Evolutionary conservation across 148 eudicot genomes (phyloP).

Genomic region (Fagopyrum esculentum): DNA sequence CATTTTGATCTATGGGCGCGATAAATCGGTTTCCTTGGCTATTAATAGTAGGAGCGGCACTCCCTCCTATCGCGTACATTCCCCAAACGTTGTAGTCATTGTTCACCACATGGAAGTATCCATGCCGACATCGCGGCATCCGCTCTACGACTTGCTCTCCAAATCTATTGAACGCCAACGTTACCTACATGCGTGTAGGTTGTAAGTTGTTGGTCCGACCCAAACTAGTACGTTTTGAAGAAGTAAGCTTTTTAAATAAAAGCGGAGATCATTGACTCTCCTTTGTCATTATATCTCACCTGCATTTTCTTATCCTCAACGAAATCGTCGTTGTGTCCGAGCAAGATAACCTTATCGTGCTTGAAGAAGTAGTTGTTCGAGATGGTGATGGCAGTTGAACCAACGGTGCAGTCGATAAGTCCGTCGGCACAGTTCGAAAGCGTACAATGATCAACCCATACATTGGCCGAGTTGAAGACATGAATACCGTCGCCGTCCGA

Average conservation of each 20-base stretch:
- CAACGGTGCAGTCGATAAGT: conserved; percentile 51
- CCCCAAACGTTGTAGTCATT: conserved; percentile 65
- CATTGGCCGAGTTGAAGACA: conserved; percentile 39
- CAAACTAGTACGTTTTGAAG: too few relatives aligned
- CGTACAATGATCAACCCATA: conserved; percentile 77
- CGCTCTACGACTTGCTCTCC: conserved; percentile 62
- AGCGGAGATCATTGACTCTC: too few relatives aligned
- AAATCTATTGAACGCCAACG: conserved; percentile 66
- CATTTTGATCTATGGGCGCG: conserved; percentile 50
- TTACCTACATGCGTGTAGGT: conserved; percentile 29
- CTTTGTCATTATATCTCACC: neutral
- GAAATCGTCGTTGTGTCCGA: conserved; percentile 70
- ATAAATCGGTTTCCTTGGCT: conserved; percentile 78
- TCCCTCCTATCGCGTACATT: conserved; percentile 73
- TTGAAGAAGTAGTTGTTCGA: conserved; percentile 59
- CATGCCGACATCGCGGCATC: conserved; percentile 68
- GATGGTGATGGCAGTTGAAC: conserved; percentile 69
- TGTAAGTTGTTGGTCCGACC: too few relatives aligned
- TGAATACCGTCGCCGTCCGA: conserved; percentile 80
- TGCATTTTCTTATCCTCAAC: conserved; percentile 63
- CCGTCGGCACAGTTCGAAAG: conserved; percentile 68
- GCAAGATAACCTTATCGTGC: conserved; percentile 65
- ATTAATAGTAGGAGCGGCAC: conserved; percentile 62
- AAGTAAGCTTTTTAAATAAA: too few relatives aligned
- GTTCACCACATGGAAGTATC: conserved; percentile 73